phyloP scores from a whole-genome alignment of 1,284 basidiomycete species.

The Gastroboletus turbinatus region DNA sequence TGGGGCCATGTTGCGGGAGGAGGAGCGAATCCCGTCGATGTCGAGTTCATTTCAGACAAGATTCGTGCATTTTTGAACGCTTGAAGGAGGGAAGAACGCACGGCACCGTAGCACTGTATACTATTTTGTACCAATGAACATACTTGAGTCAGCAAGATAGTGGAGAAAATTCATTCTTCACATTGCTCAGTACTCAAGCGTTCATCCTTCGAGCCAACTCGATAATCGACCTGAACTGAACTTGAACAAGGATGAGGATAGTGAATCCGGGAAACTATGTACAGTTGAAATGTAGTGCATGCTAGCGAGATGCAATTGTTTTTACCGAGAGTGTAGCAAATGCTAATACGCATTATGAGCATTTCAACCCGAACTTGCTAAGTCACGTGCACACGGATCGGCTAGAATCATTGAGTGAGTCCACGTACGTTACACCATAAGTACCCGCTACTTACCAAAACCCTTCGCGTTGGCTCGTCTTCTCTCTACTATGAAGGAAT shows the following conservation, averaged over 20 bases:
- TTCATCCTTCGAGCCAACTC: background rate
- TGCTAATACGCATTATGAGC: no score
- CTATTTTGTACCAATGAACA: background rate
- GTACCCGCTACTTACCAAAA: conserved; percentile 1
- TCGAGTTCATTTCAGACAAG: conserved; percentile 28
- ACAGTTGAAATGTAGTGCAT: no score
- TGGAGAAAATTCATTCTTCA: background rate
- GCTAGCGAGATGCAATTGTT: no score
- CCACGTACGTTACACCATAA: conserved; percentile 18
- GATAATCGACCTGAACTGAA: background rate
- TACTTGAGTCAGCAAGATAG: background rate
- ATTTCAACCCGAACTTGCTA: no score
- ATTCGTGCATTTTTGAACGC: conserved; percentile 26
- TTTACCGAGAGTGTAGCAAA: no score
- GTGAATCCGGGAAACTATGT: background rate
- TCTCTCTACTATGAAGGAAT: conserved; percentile 22
- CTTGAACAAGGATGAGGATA: background rate
- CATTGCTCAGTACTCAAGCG: background rate
- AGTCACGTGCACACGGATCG: conserved; percentile 18
- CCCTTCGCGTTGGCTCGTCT: background rate
- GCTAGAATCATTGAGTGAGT: background rate
- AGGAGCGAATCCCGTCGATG: conserved; percentile 28
- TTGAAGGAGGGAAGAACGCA: background rate
- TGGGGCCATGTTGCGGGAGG: conserved; percentile 37
- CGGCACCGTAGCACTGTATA: background rate